Percentiles rank a stretch among this genome's conserved stretches.
Conservation (phyloP, 176 grass and related monocot species). For the Echinochloa phyllopogon region DNA sequence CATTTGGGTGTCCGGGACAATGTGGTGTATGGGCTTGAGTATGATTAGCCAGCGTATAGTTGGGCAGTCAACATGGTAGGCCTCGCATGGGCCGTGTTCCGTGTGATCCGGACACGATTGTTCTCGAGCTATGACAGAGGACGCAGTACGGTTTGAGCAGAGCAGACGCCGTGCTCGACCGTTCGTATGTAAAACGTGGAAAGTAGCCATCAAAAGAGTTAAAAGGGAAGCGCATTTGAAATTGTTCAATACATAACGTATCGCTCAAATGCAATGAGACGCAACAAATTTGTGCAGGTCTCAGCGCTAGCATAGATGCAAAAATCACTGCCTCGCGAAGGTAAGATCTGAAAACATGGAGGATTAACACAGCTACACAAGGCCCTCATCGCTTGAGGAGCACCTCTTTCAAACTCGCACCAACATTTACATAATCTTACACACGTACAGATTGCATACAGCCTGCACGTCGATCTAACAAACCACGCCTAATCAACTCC, state of each 20-base stretch:
- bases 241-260: neutral
- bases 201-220: neutral
- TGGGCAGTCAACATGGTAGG: neutral
- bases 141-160: too few relatives aligned
- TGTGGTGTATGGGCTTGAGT: neutral
- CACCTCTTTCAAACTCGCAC: neutral
- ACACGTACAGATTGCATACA: neutral
- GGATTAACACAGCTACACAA: neutral
- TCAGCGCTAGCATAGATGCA: neutral
- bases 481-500: neutral
- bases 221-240: neutral
- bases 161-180: too few relatives aligned
- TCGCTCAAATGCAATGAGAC: neutral
- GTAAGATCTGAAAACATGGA: neutral
- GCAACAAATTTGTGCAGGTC: neutral
- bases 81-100: neutral
- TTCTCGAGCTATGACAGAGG: neutral
- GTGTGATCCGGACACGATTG: neutral
- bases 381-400: neutral
- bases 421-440: slow-evolving; percentile 18
- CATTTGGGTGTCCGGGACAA: neutral
- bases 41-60: too few relatives aligned
- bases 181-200: neutral
- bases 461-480: neutral
- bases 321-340: neutral